Conservation (phyloP, 768 basidiomycete genomes). For the Collybia sp. region DNA sequence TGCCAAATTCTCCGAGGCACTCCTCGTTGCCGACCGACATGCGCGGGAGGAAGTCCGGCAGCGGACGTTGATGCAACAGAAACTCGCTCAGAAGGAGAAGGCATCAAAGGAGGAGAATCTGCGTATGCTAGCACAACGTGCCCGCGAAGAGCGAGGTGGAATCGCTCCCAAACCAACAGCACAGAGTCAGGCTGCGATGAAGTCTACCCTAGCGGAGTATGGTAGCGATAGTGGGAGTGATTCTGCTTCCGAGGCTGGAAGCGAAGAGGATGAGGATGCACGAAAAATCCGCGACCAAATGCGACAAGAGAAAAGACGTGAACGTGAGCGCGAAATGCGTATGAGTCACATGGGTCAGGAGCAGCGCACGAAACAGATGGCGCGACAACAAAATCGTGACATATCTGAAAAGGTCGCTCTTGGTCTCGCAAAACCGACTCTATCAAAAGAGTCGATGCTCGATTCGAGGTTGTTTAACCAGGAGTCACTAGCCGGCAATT, state of each 20-base stretch:
- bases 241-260: constrained; percentile 52
- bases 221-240: constrained; percentile 73
- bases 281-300: constrained; percentile 85
- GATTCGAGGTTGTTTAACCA: constrained; percentile 98
- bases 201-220: constrained; percentile 78
- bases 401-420: constrained; percentile 99
- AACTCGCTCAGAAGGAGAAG: constrained; percentile 98
- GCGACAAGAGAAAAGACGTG: constrained; percentile 86
- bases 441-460: constrained; percentile 95
- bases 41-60: constrained; percentile 98
- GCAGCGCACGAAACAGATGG: constrained; percentile 92
- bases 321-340: constrained; percentile 95
- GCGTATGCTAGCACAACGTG: constrained; percentile 89
- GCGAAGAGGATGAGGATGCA: constrained; percentile 78
- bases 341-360: constrained; percentile 99
- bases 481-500: constrained; percentile 75
- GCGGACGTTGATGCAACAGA: constrained; percentile 96
- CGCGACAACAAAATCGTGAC: constrained; percentile 95
- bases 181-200: constrained; percentile 65
- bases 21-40: constrained; percentile 94
- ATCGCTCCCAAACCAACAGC: constrained; percentile 64
- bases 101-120: constrained; percentile 95
- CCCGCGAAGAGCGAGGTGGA: constrained; percentile 90
- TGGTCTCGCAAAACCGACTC: constrained; percentile 93
- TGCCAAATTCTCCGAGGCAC: constrained; percentile 95